Base-by-base conservation (phyloP, 1,139 yeast genomes). In the Debaryomycetaceae sp. region DNA sequence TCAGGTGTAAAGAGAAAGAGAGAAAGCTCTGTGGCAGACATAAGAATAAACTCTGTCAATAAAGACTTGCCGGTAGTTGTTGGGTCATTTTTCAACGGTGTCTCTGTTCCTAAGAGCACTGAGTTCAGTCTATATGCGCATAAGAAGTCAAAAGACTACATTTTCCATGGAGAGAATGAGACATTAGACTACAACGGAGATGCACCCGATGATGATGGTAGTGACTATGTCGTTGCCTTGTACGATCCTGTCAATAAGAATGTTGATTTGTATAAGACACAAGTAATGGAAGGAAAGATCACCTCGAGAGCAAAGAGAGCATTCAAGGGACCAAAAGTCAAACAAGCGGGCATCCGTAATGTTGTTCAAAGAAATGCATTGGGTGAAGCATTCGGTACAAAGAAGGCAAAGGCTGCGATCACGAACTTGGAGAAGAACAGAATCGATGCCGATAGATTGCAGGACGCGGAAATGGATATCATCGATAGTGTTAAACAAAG, bases 381-480 rank as follows among this genome's bases (percentile, higher is more conserved):
- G 58, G 99, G 99, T 60, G 93, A 89, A 66, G 95, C 95, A 2
- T 93, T 93, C 56, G 99, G 99, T 77, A 91, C 99, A 49, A 89
- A 88, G 69, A 91, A 84, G 68, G 97, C 98, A 49, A 91, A 89
- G 69, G 86, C 88, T 58, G 96, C 96, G 35, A 87, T 95, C 60
- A 73, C 80, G 42, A 91, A 85, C 62, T 66, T 83, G 59, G 95
- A 85, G 60, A 81, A 86, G 65, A 93, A 93, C 68, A 78, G 86
- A 59, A 84, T 93, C 60, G 97, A 93, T 62, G 78, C 96, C 2
- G 95, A 81, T 42, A 81, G 83, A 64, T 75, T 91, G 53, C 85
- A 80, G 47, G 87, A 79, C 52, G 72, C 84, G 43, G 93, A 91
- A 60, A 65, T 81, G 51, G 96, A 88, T 55, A 90, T 93, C 57